phyloP scores from a whole-genome alignment of 2,329 filamentous ascomycete species.

The Neoarthrinium moseri region DNA sequence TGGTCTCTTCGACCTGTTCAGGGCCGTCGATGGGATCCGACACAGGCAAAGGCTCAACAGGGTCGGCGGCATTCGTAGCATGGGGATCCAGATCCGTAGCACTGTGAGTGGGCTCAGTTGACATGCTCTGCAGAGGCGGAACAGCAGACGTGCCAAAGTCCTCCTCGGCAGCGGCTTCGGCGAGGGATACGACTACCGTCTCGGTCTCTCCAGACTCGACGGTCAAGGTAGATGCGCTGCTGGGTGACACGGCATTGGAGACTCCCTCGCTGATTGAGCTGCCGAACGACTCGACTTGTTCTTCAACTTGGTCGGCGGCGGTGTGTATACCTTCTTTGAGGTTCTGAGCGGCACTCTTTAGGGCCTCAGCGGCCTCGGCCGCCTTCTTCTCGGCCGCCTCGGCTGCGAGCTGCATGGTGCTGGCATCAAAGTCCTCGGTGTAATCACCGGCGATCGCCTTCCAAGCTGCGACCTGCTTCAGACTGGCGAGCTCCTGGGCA shows the following conservation, averaged over 20 bases:
- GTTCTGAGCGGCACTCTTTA: conserved; percentile 17
- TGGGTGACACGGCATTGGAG: conserved; percentile 20
- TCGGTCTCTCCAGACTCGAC: conserved; percentile 24
- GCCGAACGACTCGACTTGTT: conserved; percentile 8
- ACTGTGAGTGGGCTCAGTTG: conserved; percentile 19
- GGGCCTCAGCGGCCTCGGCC: conserved; percentile 24
- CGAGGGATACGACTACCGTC: conserved; percentile 22
- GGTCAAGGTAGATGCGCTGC: conserved; percentile 17
- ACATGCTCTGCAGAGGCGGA: conserved; percentile 19
- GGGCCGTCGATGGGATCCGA: conserved; percentile 20
- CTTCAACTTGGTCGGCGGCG: conserved; percentile 3
- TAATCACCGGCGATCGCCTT: conserved; percentile 76
- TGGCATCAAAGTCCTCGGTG: conserved; percentile 75
- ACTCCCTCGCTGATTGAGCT: conserved; percentile 29
- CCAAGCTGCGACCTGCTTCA: conserved; percentile 83
- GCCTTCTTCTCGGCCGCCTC: conserved; percentile 31
- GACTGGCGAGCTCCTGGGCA: conserved; percentile 73
- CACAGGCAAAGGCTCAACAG: conserved; percentile 20
- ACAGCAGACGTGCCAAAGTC: conserved; percentile 20
- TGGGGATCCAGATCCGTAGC: conserved; percentile 4
- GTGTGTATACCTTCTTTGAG: conserved; percentile 16
- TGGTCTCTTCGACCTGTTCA: conserved; percentile 32
- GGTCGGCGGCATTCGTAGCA: conserved; percentile 23
- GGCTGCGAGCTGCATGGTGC: conserved; percentile 58
- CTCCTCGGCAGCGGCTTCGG: conserved; percentile 13